Base-by-base conservation (phyloP, 1,284 basidiomycete species). In the Chiua sp. region DNA sequence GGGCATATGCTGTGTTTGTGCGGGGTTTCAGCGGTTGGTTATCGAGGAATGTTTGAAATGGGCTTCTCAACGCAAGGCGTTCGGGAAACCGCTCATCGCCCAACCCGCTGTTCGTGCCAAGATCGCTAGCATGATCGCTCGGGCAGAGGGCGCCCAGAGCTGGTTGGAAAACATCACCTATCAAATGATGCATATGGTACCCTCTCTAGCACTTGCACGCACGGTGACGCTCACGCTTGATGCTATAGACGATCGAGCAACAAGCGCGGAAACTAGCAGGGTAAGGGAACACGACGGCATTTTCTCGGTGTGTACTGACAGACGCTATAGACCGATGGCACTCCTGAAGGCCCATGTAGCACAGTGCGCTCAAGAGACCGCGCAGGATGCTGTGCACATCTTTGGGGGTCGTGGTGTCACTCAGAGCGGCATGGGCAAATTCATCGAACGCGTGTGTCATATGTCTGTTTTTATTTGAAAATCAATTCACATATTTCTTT, bases 91-190 rank as follows among this genome's bases (percentile, higher is more conserved):
- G 2, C 80, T 93, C 39, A 82, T 86, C 63, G 80, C 83, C 22
- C 90, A 91, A 70, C 80, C 91, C 3, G 88, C 92, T 61, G 86
- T 93, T 65, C 83, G 91, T 44, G 78, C 82, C 60, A 92, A 90
- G 80, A 75, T 92, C 53, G 90, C 89, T 0, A 73, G 74, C 39
- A 90, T 92, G 87, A 88, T 92, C 61, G 83, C 88, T 32, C 87
- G 90, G 20, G 48, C 68, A 6, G 73, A 76, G 75, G 82, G 85
- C 0, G 80, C 82, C 16, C 95, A 98, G 72, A 86, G 84, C 51
- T 98, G 94, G 94, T 79, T 97, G 30, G 96, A 98, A 78, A 91
- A 87, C 70, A 79, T 97, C 63, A 96, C 94, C 0, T 88, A 90
- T 74, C 95, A 97, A 77, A 97, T 97, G 95, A 88, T 85, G 72